Percentiles rank a stretch among this genome's conserved stretches.
phyloP scores from a whole-genome alignment of 768 basidiomycete genomes.

The Russula emetica region DNA sequence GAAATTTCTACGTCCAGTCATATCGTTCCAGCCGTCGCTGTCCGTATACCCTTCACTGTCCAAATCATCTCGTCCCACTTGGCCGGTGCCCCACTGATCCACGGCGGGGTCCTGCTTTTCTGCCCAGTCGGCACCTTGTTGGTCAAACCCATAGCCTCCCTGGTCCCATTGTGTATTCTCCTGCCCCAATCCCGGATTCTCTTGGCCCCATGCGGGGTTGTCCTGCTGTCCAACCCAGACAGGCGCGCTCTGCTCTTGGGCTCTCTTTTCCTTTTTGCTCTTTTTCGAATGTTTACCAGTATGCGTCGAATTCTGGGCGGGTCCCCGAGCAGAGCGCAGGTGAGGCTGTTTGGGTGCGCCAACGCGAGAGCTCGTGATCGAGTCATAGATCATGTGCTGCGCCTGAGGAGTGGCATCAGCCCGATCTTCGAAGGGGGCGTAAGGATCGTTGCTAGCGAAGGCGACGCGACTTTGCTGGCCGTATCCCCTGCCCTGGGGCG shows the following conservation, averaged over 20 bases:
- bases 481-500: not conserved
- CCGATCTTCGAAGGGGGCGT: slow-evolving; percentile 9
- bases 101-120: slow-evolving; percentile 4
- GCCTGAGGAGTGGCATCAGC: slow-evolving; percentile 12
- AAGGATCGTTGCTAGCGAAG: slow-evolving; percentile 16
- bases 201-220: slow-evolving; percentile 3
- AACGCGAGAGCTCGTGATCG: slow-evolving; percentile 13
- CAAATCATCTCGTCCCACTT: slow-evolving; percentile 8
- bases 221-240: slow-evolving; percentile 12
- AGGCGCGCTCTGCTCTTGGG: slow-evolving; percentile 10
- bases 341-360: slow-evolving; percentile 7
- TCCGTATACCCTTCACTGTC: slow-evolving; percentile 21
- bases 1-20: slow-evolving; percentile 11
- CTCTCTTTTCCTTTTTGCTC: slow-evolving; percentile 21
- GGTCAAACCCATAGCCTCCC: slow-evolving; percentile 5
- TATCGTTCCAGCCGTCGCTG: slow-evolving; percentile 22
- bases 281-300: slow-evolving; percentile 12
- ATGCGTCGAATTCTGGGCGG: slow-evolving; percentile 7
- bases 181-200: not conserved
- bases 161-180: not conserved
- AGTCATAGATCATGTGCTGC: slow-evolving; percentile 20
- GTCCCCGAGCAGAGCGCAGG: slow-evolving; percentile 9
- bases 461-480: slow-evolving; percentile 15
- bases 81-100: slow-evolving; percentile 10
- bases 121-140: slow-evolving; percentile 1